Evolutionary conservation across 1,284 basidiomycete species (phyloP), one percentile per base, ranked within the genome.

Genomic region (Ustilago loliicola): DNA sequence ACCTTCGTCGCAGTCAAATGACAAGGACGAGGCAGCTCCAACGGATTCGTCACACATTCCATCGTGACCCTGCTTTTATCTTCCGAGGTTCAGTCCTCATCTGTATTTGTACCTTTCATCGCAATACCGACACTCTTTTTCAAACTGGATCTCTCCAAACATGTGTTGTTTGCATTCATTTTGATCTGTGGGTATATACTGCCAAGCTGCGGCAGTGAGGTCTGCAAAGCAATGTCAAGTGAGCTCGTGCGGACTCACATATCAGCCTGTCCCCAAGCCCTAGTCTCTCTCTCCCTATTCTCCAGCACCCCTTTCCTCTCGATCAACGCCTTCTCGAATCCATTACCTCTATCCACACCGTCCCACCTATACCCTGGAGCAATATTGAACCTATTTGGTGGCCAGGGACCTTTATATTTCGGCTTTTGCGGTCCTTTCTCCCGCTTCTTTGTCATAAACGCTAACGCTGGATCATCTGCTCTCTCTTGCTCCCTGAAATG

Each of bases 351-450:
- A 58, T 87, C 85, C 5, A 87, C 86, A 1, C 86, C 86, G 58
- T 98, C 96, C 96, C 96, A 99, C 80, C 96, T 90, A 85, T 96
- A 96, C 0, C 96, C 96, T 13, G 96, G 97, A 64, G 91, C 91
- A 77, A 99, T 98, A 27, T 92, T 92, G 87, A 96, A 99, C 10
- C 96, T 91, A 88, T 99, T 99, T 9, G 96, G 92, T 1, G 94
- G 95, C 2, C 92, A 90, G 0, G 95, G 93, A 9, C 95, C 95
- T 29, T 88, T 89, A 87, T 98, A 99, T 83, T 92, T 91, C 1
- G 96, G 96, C 87, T 89, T 91, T 66, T 88, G 89, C 84, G 92
- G 92, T 89, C 93, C 93, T 91, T 93, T 38, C 4, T 29, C 48
- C 7, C 80, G 45, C 32, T 79, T 77, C 75, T 96, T 95, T 54